These are phyloP conservation scores for Rhynchospora tenuis DNA, from an alignment of 176 grass and related monocot species.

Conservation along the genomic window DNA sequence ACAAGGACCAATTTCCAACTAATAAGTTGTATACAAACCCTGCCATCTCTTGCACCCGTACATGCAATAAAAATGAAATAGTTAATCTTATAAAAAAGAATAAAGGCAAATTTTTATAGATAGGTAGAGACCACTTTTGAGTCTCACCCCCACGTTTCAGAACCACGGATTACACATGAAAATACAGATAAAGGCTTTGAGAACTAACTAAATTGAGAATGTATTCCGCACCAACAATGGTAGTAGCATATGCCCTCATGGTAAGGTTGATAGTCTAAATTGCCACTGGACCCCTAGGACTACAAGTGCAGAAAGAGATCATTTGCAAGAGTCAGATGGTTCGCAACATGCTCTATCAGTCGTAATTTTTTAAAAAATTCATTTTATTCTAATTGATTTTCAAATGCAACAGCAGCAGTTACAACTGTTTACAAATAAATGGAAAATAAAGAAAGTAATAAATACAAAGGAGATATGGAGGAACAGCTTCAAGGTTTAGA, in stretches of 20 bases:
- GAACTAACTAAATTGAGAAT: conserved; percentile 81
- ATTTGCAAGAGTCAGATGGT: conserved; percentile 76
- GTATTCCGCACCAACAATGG: conserved; percentile 83
- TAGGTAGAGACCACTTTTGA: background rate
- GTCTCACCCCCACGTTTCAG: background rate
- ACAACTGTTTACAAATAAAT: background rate
- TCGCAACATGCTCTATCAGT: conserved; percentile 93
- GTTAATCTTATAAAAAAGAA: background rate
- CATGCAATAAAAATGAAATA: conserved; percentile 8
- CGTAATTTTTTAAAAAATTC: conserved; percentile 34
- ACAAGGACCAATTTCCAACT: conserved; percentile 61
- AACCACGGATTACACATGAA: background rate
- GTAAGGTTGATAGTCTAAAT: conserved; percentile 92
- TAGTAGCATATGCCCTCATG: conserved; percentile 84
- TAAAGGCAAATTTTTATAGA: background rate
- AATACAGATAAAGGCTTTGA: background rate
- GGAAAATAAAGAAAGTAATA: background rate
- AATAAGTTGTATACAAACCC: conserved; percentile 77
- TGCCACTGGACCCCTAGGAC: conserved; percentile 50
- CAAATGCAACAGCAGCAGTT: background rate
- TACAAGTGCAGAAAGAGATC: conserved; percentile 62
- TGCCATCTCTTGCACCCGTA: conserved; percentile 85
- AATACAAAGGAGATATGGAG: background rate
- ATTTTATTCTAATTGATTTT: conserved; percentile 3
- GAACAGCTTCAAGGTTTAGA: background rate